phyloP scores from a whole-genome alignment of 1,284 basidiomycete genomes.

The Ganoderma lucidum region DNA sequence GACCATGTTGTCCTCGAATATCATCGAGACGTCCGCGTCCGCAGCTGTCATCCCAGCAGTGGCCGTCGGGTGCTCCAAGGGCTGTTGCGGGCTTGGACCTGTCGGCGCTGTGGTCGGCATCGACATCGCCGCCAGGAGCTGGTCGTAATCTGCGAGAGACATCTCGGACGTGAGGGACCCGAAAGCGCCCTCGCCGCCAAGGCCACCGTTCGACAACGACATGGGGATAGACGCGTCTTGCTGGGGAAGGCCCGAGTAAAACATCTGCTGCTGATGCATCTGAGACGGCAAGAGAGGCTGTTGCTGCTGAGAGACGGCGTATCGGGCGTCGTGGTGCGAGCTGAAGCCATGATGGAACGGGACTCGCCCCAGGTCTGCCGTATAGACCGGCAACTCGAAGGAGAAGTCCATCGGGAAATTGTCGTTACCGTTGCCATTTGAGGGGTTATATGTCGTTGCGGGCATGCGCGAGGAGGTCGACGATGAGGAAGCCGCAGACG shows the following conservation, averaged over 20 bases:
- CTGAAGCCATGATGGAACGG: slow-evolving; percentile 28
- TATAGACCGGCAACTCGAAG: slow-evolving; percentile 26
- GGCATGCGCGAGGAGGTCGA: neutral
- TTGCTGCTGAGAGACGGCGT: neutral
- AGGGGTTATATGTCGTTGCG: neutral
- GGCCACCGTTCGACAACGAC: neutral
- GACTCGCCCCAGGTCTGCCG: slow-evolving; percentile 27
- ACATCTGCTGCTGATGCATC: slow-evolving; percentile 1
- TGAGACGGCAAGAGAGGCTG: neutral
- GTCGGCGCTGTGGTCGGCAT: neutral
- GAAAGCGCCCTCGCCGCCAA: neutral
- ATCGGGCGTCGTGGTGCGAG: slow-evolving; percentile 9
- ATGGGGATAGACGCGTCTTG: neutral
- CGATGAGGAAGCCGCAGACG: neutral
- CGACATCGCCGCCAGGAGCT: slow-evolving; percentile 16
- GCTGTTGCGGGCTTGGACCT: no score
- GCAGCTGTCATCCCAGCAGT: neutral
- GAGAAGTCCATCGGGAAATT: slow-evolving; percentile 9
- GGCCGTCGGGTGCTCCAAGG: neutral
- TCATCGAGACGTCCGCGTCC: slow-evolving; percentile 13
- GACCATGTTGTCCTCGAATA: slow-evolving; percentile 21
- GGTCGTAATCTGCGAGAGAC: slow-evolving; percentile 12
- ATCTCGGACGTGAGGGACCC: slow-evolving; percentile 1
- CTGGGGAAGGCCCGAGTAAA: neutral
- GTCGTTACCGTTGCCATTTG: neutral